Conservation (phyloP, 257 asterid species). For the Solanum piurae region DNA sequence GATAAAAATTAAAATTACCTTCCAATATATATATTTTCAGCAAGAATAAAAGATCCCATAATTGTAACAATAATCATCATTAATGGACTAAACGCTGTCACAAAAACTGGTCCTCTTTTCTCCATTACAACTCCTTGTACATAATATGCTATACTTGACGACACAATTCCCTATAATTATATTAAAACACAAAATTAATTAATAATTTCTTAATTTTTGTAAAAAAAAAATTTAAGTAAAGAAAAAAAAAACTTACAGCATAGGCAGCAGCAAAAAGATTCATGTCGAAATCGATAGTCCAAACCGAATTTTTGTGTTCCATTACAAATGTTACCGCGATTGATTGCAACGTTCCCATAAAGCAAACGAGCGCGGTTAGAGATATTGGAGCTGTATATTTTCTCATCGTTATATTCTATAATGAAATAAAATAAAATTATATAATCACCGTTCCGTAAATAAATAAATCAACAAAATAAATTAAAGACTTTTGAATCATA, state of each 20-base stretch:
- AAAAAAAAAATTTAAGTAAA: too few species aligned
- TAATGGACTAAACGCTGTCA: constrained; percentile 79
- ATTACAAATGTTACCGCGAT: constrained; percentile 68
- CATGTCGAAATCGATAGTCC: constrained; percentile 85
- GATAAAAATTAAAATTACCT: constrained; percentile 33
- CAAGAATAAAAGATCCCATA: constrained; percentile 84
- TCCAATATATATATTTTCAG: constrained; percentile 71
- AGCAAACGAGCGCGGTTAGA: constrained; percentile 68
- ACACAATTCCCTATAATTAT: constrained; percentile 93
- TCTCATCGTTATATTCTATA: constrained; percentile 59
- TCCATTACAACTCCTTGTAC: constrained; percentile 94
- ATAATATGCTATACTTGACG: constrained; percentile 88
- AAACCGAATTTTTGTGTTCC: constrained; percentile 67
- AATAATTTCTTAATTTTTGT: too few species aligned
- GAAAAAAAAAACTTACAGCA: constrained; percentile 54
- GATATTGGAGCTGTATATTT: constrained; percentile 71
- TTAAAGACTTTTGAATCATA: background rate
- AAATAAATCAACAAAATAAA: background rate
- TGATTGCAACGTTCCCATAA: constrained; percentile 87
- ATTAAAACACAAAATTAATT: too few species aligned
- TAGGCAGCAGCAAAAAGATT: constrained; percentile 95
- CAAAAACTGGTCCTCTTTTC: constrained; percentile 80
- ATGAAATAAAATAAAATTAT: too few species aligned
- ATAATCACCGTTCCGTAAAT: background rate
- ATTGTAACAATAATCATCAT: constrained; percentile 94